Evolutionary conservation across 441 rosid species (phyloP).

Genomic region (Omphalea diandra): DNA sequence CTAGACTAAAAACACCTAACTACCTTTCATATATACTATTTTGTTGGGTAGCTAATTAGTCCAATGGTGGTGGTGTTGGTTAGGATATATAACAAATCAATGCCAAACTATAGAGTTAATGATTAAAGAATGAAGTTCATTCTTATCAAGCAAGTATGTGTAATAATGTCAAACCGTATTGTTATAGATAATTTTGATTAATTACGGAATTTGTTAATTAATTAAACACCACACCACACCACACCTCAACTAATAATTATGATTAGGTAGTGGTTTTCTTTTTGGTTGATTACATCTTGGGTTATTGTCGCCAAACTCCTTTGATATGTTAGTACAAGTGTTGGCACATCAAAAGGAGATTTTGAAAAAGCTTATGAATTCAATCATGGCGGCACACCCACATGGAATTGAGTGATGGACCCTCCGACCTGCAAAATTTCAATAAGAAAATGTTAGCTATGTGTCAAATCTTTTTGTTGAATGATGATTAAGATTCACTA

Average conservation of each 20-base stretch:
- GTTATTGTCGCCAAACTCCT: neutral
- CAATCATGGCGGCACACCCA: neutral
- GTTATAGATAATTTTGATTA: neutral
- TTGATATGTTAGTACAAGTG: constrained; percentile 9
- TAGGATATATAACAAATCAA: constrained; percentile 20
- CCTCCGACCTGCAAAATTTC: neutral
- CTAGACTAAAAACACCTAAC: constrained; percentile 24
- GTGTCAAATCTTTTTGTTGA: constrained; percentile 13
- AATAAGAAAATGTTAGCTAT: neutral
- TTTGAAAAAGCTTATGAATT: constrained; percentile 3
- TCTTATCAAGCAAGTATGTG: constrained; percentile 12
- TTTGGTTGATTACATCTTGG: neutral
- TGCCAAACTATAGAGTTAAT: constrained; percentile 19
- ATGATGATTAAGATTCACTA: neutral
- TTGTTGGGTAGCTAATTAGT: constrained; percentile 1
- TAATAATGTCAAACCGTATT: constrained; percentile 2
- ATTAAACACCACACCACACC: neutral
- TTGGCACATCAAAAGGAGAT: constrained; percentile 8
- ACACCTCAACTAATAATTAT: too few relatives aligned
- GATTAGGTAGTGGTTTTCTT: neutral
- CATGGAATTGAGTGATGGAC: neutral
- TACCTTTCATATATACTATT: constrained; percentile 6
- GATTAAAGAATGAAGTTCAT: constrained; percentile 15
- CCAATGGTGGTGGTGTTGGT: constrained; percentile 20
- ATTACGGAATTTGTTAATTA: neutral